phyloP scores from a whole-genome alignment of 2,329 filamentous ascomycete species.

The Monilinia polystroma region DNA sequence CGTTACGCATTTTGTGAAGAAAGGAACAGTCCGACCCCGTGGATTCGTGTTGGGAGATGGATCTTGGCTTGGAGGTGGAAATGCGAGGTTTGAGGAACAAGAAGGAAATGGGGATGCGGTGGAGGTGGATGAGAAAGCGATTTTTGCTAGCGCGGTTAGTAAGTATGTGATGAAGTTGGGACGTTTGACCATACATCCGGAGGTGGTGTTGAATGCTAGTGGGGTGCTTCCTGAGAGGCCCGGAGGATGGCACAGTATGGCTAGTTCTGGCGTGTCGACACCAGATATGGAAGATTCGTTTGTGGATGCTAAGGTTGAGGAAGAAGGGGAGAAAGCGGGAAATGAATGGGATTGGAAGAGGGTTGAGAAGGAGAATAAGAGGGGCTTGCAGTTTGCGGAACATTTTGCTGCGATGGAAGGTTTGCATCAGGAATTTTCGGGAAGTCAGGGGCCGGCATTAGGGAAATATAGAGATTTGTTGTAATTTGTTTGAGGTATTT shows the following conservation, averaged over 20 bases:
- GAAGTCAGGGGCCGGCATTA: constrained; percentile 38
- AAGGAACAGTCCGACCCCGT: constrained; percentile 56
- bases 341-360: constrained; percentile 56
- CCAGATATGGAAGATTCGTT: constrained; percentile 26
- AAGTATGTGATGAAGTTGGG: constrained; percentile 85
- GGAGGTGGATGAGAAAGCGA: constrained; percentile 56
- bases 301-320: constrained; percentile 15
- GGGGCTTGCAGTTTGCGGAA: constrained; percentile 54
- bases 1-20: constrained; percentile 69
- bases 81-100: constrained; percentile 46
- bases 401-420: constrained; percentile 59
- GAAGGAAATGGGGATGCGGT: constrained; percentile 39
- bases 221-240: constrained; percentile 74
- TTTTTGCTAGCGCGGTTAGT: constrained; percentile 70
- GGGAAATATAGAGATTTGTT: constrained; percentile 40
- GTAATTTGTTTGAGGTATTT: constrained; percentile 6
- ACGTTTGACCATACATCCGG: constrained; percentile 79
- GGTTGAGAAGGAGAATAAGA: constrained; percentile 54
- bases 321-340: constrained; percentile 19
- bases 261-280: constrained; percentile 36
- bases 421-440: constrained; percentile 44
- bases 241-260: constrained; percentile 56
- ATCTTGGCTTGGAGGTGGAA: constrained; percentile 42
- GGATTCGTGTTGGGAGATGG: constrained; percentile 45
- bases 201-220: constrained; percentile 68